Evolutionary conservation across 148 eudicot species (phyloP).

Genomic region (Dianthus caryophyllus): DNA sequence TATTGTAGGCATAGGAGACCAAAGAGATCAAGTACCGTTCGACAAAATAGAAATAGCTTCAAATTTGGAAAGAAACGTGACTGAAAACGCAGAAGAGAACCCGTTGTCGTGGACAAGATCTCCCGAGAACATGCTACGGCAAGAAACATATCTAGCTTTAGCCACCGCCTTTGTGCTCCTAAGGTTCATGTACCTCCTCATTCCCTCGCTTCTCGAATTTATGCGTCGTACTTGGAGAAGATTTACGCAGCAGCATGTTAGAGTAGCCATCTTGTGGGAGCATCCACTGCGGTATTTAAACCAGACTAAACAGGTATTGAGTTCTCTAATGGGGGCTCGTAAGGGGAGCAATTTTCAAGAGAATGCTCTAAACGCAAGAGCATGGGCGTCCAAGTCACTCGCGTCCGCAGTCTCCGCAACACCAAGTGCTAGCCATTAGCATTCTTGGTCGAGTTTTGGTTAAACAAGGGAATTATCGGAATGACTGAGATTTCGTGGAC

Average conservation of each 20-base stretch:
- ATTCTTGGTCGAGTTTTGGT: constrained; percentile 1
- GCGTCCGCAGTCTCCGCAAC: constrained; percentile 66
- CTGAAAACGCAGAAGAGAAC: constrained; percentile 47
- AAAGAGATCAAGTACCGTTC: constrained; percentile 37
- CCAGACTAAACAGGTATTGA: constrained; percentile 47
- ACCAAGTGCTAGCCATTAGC: constrained; percentile 29
- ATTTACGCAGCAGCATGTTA: constrained; percentile 36
- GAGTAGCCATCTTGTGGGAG: constrained; percentile 60
- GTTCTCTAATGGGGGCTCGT: constrained; percentile 51
- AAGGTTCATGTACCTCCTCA: constrained; percentile 44
- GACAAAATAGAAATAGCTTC: constrained; percentile 38
- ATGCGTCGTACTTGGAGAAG: constrained; percentile 56
- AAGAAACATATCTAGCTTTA: constrained; percentile 77
- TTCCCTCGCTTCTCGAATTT: constrained; percentile 39
- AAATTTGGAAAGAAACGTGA: constrained; percentile 27
- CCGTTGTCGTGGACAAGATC: constrained; percentile 94
- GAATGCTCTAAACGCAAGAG: constrained; percentile 78
- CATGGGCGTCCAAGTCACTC: constrained; percentile 89
- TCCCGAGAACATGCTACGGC: constrained; percentile 66
- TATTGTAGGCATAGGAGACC: constrained; percentile 46
- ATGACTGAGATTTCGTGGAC: constrained; percentile 16
- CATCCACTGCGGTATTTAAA: constrained; percentile 57
- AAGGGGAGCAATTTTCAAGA: constrained; percentile 81
- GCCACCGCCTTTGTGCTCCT: constrained; percentile 75
- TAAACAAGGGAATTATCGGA: constrained; percentile 1